These are phyloP conservation scores for Hippophae rhamnoides DNA, from an alignment of 306 rosid species.

Conservation along the genomic window DNA sequence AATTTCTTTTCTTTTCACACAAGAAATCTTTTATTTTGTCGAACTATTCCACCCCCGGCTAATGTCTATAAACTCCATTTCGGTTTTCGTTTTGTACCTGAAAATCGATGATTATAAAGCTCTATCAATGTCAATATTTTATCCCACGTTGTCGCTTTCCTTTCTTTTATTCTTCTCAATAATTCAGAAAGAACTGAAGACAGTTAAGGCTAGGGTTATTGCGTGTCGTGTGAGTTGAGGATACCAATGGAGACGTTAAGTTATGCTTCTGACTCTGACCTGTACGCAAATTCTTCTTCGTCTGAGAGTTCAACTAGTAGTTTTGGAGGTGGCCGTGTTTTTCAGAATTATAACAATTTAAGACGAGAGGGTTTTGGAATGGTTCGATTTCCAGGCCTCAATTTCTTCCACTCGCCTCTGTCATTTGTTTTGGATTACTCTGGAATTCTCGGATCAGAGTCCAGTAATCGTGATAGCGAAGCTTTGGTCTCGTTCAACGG, in stretches of 20 bases:
- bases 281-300: slow-evolving; percentile 22
- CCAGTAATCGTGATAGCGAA: slow-evolving; percentile 22
- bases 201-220: slow-evolving; percentile 20
- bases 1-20: no score
- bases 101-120: no score
- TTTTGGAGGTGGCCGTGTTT: slow-evolving; percentile 8
- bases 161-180: neutral
- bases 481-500: slow-evolving; percentile 21
- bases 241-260: slow-evolving; percentile 30
- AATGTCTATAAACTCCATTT: no score
- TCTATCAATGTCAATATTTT: no score
- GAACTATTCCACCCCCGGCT: no score
- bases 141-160: no score
- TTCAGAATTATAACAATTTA: slow-evolving; percentile 6
- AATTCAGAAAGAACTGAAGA: neutral
- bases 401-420: slow-evolving; percentile 41
- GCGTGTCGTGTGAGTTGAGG: slow-evolving; percentile 1
- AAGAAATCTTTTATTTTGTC: no score
- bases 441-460: slow-evolving; percentile 36
- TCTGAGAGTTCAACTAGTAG: slow-evolving; percentile 8
- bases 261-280: slow-evolving; percentile 23
- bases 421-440: slow-evolving; percentile 54
- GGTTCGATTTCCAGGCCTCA: slow-evolving; percentile 35
- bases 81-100: no score
- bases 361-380: slow-evolving; percentile 20